Base-by-base conservation (phyloP, 192 early-diverging fungal species). In the Umbelopsis ramanniana region DNA sequence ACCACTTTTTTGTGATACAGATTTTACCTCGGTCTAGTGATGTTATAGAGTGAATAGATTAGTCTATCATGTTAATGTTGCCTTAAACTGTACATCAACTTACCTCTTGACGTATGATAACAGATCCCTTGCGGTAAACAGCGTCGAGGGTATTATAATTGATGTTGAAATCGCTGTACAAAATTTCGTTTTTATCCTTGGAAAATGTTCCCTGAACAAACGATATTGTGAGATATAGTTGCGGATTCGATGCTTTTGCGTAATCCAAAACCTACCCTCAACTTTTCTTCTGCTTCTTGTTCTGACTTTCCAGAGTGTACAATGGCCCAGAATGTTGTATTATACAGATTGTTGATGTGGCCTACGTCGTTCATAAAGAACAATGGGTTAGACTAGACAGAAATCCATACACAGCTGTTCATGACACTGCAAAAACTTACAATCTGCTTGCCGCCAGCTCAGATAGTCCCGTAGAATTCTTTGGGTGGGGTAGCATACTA, bases 391-490 rank as follows among this genome's bases (percentile, higher is more conserved):
- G 4, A n/a, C n/a, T 11, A 21, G 17, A 66, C 4, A 48, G 0
- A 19, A 8, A n/a, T 45, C 12, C 22, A 19, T n/a, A 23, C 71
- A n/a, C 6, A 72, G 3, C 3, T 37, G 29, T 43, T 6, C 9
- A 33, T 35, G 14, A 8, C 9, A 21, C 5, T 4, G 11, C 0
- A 68, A 14, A 26, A 21, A 72, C 70, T 40, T 70, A 81, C 94
- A 97, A 75, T 98, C 96, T 17, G 90, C 96, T 75, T 98, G 96
- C 33, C 97, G 82, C 97, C 97, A 99, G 52, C 84, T 79, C 68
- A 99, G 83, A 79, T 99, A 99, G 82, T 99, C 97, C 73, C 92
- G 87, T 70, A 99, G 67, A 54, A 93, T 93, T 52, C 89, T 72
- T 45, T 90, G 86, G 2, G 86, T 86, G 19, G 97, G 97, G 77